Evolutionary conservation across 169 alveolate genomes (phyloP).

Genomic region (Plasmodium blacklocki): DNA sequence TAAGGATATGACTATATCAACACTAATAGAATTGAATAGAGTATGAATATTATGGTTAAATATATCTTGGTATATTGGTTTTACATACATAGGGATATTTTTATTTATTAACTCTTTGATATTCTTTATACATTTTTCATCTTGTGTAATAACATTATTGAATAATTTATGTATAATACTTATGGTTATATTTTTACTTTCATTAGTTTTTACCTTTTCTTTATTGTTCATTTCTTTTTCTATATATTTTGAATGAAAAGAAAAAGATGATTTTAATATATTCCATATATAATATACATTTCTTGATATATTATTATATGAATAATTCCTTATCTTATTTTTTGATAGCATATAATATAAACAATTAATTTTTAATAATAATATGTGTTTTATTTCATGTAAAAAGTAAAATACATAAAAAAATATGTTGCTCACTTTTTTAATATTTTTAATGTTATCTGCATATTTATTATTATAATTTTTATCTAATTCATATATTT

Average conservation of each 20-base stretch:
- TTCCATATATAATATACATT: no score
- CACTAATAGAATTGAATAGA: conserved; percentile 7
- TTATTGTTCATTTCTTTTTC: neutral
- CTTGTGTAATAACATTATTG: neutral
- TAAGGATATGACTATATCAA: conserved; percentile 46
- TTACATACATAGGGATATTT: conserved; percentile 51
- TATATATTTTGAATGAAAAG: neutral
- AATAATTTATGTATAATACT: neutral
- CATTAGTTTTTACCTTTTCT: conserved; percentile 1
- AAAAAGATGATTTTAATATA: neutral
- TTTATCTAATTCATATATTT: conserved; percentile 8
- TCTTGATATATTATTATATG: no score
- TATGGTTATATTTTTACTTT: neutral
- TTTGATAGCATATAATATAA: neutral
- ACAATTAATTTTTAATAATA: neutral
- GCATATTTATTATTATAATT: conserved; percentile 2
- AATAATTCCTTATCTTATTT: neutral
- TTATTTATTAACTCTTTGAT: conserved; percentile 16
- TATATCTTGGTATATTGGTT: conserved; percentile 29
- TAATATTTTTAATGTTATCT: neutral
- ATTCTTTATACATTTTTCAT: conserved; percentile 2
- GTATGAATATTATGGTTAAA: neutral
- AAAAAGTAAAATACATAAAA: neutral
- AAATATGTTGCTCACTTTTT: no score
- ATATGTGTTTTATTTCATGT: neutral